These are phyloP conservation scores for Cupressus sempervirens DNA, from an alignment of 75 land plant genomes.

Conservation along the genomic window DNA sequence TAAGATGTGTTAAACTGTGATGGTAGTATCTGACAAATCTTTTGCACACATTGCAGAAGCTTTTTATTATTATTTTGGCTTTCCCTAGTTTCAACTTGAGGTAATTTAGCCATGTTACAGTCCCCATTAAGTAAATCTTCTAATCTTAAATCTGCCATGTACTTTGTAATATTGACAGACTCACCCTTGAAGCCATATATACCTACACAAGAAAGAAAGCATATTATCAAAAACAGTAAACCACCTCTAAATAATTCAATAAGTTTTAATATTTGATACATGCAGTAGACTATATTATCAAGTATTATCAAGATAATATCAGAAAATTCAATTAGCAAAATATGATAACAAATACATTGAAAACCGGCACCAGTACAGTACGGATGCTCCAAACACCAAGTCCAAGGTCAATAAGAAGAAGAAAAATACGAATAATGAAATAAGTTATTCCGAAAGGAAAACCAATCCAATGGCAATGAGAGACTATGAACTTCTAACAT, in stretches of 20 bases:
- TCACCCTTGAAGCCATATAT: background rate
- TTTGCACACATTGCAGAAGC: background rate
- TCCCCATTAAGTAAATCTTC: conserved; percentile 6
- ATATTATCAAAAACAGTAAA: background rate
- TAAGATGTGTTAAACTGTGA: background rate
- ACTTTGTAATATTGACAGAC: conserved; percentile 1
- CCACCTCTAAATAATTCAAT: background rate
- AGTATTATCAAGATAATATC: background rate
- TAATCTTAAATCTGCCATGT: conserved; percentile 1
- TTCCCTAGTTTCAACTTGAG: conserved; percentile 4
- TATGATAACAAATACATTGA: background rate
- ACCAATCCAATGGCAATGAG: background rate
- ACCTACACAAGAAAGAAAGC: conserved; percentile 1
- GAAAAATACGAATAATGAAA: background rate
- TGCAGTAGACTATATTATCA: background rate
- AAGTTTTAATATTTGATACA: background rate
- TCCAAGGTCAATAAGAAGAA: background rate
- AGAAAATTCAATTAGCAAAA: background rate
- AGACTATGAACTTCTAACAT: background rate
- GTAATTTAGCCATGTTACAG: background rate
- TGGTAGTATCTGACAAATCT: conserved; percentile 6
- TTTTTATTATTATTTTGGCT: background rate
- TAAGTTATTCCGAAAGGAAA: background rate
- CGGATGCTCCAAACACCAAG: background rate
- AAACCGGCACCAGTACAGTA: background rate